phyloP scores from a whole-genome alignment of 352 stramenopile genomes.

The Phytophthora sansomeana region DNA sequence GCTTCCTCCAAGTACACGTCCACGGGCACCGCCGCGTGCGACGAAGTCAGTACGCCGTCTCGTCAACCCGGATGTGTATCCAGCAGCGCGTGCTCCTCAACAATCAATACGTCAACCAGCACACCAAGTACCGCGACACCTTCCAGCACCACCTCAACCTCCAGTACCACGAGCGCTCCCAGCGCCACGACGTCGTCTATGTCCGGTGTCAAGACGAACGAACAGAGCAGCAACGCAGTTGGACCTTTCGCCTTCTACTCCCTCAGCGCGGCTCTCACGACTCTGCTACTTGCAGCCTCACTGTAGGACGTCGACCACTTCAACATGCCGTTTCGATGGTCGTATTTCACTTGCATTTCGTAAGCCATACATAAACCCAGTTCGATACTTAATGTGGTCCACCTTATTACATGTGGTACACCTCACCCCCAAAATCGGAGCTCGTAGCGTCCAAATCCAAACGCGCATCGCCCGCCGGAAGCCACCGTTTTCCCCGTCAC shows the following conservation, averaged over 20 bases:
- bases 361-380: slow-evolving; percentile 1
- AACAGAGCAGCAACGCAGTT: slow-evolving; percentile 17
- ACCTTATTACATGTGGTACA: slow-evolving; percentile 11
- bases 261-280: neutral
- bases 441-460: slow-evolving; percentile 37
- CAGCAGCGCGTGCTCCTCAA: slow-evolving; percentile 18
- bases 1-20: slow-evolving; percentile 38
- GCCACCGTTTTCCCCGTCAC: neutral
- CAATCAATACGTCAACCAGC: neutral
- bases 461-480: slow-evolving; percentile 7
- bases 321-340: slow-evolving; percentile 23
- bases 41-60: slow-evolving; percentile 23
- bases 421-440: slow-evolving; percentile 23
- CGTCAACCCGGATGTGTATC: slow-evolving; percentile 25
- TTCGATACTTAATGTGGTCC: slow-evolving; percentile 1
- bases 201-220: slow-evolving; percentile 21
- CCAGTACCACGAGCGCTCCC: slow-evolving; percentile 9
- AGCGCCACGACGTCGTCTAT: slow-evolving; percentile 8
- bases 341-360: neutral
- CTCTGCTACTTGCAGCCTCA: slow-evolving; percentile 3
- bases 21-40: slow-evolving; percentile 18
- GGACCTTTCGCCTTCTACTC: neutral
- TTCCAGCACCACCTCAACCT: slow-evolving; percentile 6
- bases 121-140: slow-evolving; percentile 6
- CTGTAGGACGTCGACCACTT: slow-evolving; percentile 5